Conservation (phyloP, 2,329 filamentous ascomycete species). For the Hypoxylon sp. region DNA sequence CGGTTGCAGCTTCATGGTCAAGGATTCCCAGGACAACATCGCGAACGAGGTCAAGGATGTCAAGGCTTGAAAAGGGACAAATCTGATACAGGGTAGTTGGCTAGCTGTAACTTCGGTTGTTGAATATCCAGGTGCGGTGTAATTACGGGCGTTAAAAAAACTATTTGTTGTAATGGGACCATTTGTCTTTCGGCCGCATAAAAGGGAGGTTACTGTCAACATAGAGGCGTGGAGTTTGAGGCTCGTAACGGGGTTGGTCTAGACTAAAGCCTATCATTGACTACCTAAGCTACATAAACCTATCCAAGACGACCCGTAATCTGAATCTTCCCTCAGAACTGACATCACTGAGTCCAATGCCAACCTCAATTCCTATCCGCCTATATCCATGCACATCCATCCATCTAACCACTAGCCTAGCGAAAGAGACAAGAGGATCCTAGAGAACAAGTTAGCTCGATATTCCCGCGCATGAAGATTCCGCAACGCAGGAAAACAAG, state of each 20-base stretch:
- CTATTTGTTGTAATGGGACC: slow-evolving; percentile 38
- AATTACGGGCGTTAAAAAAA: slow-evolving; percentile 30
- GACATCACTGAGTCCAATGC: neutral
- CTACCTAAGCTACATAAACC: slow-evolving; percentile 33
- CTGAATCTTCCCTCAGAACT: neutral
- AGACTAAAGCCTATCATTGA: slow-evolving; percentile 37
- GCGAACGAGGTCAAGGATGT: slow-evolving; percentile 71
- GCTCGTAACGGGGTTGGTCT: slow-evolving; percentile 30
- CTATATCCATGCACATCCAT: neutral
- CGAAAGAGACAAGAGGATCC: slow-evolving; percentile 1
- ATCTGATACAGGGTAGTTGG: neutral
- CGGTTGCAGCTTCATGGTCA: slow-evolving; percentile 80
- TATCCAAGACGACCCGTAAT: neutral
- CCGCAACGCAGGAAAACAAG: slow-evolving; percentile 7
- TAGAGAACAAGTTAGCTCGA: slow-evolving; percentile 13
- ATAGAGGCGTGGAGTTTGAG: slow-evolving; percentile 40
- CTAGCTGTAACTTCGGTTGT: slow-evolving; percentile 10
- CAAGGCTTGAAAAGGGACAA: slow-evolving; percentile 69
- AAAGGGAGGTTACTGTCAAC: slow-evolving; percentile 22
- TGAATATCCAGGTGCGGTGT: slow-evolving; percentile 24
- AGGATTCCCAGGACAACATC: slow-evolving; percentile 87
- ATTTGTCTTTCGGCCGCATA: slow-evolving; percentile 31
- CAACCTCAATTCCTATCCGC: neutral
- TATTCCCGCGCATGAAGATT: neutral
- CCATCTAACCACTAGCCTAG: neutral